phyloP scores from a whole-genome alignment of 176 grass and related monocot genomes.

The Aegilops longissima region DNA sequence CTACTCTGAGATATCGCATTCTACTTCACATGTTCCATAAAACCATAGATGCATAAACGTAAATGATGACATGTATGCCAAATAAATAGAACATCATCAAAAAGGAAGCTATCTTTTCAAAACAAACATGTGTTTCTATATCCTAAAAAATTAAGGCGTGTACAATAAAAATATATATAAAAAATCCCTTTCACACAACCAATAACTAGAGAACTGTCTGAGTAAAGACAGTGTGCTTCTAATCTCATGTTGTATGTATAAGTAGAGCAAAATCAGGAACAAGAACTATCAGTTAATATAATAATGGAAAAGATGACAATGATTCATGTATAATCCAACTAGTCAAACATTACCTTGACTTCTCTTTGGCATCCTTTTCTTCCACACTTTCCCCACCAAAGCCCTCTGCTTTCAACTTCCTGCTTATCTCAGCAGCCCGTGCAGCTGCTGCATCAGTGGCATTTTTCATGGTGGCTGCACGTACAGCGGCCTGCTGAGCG shows the following conservation, averaged over 20 bases:
- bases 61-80: conserved; percentile 3
- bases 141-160: conserved; percentile 16
- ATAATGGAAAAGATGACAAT: not conserved
- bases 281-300: not conserved
- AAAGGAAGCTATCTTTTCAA: not conserved
- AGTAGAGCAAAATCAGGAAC: not conserved
- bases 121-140: conserved; percentile 14
- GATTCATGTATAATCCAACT: not conserved
- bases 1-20: not conserved
- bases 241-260: not conserved
- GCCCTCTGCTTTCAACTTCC: conserved; percentile 86
- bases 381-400: conserved; percentile 41
- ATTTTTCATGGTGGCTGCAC: conserved; percentile 95
- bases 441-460: conserved; percentile 92
- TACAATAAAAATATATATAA: not conserved
- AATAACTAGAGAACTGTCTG: conserved; percentile 1
- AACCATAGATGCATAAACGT: not conserved
- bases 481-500: conserved; percentile 71
- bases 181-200: not conserved
- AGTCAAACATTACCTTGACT: conserved; percentile 53
- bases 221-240: not conserved
- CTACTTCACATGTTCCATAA: not conserved
- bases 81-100: not conserved
- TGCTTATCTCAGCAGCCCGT: conserved; percentile 95
- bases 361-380: conserved; percentile 59